phyloP scores from a whole-genome alignment of 1,139 yeast genomes.

The Trichomonascaceae sp. region DNA sequence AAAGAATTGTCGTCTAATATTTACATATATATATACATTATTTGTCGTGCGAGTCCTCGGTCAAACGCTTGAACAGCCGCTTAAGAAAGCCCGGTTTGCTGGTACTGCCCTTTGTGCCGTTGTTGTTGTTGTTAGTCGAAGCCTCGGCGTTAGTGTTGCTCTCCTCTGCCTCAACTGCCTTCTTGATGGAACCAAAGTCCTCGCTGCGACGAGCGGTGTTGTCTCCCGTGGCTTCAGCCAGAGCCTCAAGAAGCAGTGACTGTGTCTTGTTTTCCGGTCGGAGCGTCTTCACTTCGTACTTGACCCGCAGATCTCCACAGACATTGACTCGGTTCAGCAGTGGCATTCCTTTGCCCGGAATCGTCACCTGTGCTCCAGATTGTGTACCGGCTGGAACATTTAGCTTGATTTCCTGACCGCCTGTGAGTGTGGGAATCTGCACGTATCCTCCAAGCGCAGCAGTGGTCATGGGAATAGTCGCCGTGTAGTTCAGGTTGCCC shows the following conservation, averaged over 20 bases:
- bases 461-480: slow-evolving; percentile 79
- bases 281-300: slow-evolving; percentile 56
- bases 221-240: slow-evolving; percentile 85
- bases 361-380: slow-evolving; percentile 56
- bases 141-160: neutral
- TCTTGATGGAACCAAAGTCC: slow-evolving; percentile 1
- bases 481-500: slow-evolving; percentile 47
- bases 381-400: slow-evolving; percentile 85
- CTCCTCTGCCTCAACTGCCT: slow-evolving; percentile 8
- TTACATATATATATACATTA: slow-evolving; percentile 5
- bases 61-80: slow-evolving; percentile 18
- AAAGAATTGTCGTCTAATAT: too few relatives aligned
- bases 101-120: neutral
- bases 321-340: slow-evolving; percentile 37
- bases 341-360: slow-evolving; percentile 87
- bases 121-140: neutral
- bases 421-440: slow-evolving; percentile 63
- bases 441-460: slow-evolving; percentile 93
- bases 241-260: slow-evolving; percentile 81
- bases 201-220: slow-evolving; percentile 52
- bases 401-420: slow-evolving; percentile 41
- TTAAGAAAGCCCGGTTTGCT: slow-evolving; percentile 12
- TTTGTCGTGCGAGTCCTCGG: slow-evolving; percentile 14
- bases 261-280: slow-evolving; percentile 79
- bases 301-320: slow-evolving; percentile 64